These are phyloP conservation scores for Boletus sp. DNA, from an alignment of 768 basidiomycete genomes.

Conservation along the genomic window DNA sequence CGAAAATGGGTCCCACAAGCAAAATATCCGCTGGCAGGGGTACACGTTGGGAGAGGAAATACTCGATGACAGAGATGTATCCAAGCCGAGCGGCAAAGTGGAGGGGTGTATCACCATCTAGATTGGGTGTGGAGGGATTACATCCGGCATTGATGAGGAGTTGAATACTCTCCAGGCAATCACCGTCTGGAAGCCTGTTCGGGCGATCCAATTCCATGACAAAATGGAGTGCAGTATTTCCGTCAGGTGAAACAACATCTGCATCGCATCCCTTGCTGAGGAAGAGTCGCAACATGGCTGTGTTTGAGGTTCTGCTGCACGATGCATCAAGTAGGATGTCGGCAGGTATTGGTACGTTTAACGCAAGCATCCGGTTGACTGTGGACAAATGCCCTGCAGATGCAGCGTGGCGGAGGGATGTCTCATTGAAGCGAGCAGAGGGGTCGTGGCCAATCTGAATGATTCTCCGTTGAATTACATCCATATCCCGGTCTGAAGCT, in stretches of 20 bases:
- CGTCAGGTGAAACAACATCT: neutral
- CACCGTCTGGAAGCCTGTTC: neutral
- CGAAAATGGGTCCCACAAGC: neutral
- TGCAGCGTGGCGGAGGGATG: neutral
- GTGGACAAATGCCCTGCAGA: too few relatives aligned
- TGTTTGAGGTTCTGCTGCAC: neutral
- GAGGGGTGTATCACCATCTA: neutral
- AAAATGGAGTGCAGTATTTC: constrained; percentile 2
- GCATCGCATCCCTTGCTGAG: neutral
- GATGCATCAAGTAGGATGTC: constrained; percentile 3
- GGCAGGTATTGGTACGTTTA: neutral
- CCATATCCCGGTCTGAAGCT: neutral
- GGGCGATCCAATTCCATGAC: neutral
- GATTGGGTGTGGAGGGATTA: neutral
- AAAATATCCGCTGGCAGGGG: neutral
- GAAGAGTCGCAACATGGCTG: neutral
- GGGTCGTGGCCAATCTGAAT: neutral
- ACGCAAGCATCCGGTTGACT: neutral
- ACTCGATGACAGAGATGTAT: neutral
- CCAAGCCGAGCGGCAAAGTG: neutral
- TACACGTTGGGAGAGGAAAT: neutral
- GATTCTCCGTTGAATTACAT: constrained; percentile 2
- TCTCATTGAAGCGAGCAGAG: neutral
- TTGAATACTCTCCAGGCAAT: neutral
- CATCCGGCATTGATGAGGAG: constrained; percentile 6